A percentile compares a stretch with the other conserved stretches of the same genome.
phyloP scores from a whole-genome alignment of 1,284 basidiomycete genomes.

The Moniliella sp. region DNA sequence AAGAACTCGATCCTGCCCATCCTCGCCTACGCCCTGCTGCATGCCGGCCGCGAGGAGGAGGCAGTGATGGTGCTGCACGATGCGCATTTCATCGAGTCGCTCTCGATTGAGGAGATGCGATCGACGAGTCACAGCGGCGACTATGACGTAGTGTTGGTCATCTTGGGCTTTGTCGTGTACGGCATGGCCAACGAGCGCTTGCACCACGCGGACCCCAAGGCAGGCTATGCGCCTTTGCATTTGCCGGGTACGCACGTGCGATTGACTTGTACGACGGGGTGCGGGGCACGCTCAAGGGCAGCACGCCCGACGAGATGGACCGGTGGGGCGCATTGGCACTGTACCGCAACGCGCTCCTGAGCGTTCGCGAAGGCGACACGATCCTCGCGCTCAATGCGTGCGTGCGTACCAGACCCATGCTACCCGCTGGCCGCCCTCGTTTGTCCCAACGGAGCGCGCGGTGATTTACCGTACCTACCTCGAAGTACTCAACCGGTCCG shows the following conservation, averaged over 20 bases:
- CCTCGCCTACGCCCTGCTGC: constrained; percentile 17
- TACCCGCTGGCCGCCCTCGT: constrained; percentile 20
- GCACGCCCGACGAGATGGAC: constrained; percentile 27
- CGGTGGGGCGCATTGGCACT: constrained; percentile 26
- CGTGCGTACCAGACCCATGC: constrained; percentile 28
- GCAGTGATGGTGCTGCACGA: constrained; percentile 18
- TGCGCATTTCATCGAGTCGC: constrained; percentile 13
- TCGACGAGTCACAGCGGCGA: constrained; percentile 7
- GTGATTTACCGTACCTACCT: constrained; percentile 24
- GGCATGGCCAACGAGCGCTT: constrained; percentile 28
- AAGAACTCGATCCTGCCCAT: constrained; percentile 5
- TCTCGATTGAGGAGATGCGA: constrained; percentile 6
- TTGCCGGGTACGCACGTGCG: constrained; percentile 20
- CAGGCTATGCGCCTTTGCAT: constrained; percentile 16
- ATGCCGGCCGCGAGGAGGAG: constrained; percentile 21
- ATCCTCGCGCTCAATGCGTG: constrained; percentile 15
- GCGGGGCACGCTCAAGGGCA: constrained; percentile 20
- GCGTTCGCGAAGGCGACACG: constrained; percentile 11
- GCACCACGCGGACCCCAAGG: constrained; percentile 6
- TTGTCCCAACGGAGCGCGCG: constrained; percentile 25
- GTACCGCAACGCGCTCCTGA: constrained; percentile 25
- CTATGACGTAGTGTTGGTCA: constrained; percentile 9
- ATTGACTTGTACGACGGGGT: constrained; percentile 24
- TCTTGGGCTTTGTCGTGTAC: constrained; percentile 20
- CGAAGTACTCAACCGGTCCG: constrained; percentile 13